A percentile compares a stretch with the other conserved stretches of the same genome.
These are phyloP conservation scores for Albugo candida DNA, from an alignment of 352 stramenopile genomes.

Conservation along the genomic window DNA sequence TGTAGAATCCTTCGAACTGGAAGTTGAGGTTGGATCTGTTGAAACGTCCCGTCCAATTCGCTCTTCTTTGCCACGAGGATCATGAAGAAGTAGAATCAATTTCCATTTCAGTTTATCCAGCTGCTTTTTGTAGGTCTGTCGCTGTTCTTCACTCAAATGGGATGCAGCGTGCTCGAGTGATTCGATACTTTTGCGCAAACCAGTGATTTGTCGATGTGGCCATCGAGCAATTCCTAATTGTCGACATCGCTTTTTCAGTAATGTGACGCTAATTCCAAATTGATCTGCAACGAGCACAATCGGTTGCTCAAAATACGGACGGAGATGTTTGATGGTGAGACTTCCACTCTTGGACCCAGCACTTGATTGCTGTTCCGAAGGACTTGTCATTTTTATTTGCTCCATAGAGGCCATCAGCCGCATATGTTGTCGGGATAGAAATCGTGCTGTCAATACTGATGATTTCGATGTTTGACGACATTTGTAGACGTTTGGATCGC, in stretches of 20 bases:
- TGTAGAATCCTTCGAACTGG: too few relatives aligned
- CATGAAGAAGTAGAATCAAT: neutral
- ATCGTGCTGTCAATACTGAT: too few relatives aligned
- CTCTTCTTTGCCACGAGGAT: neutral
- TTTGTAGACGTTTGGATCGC: too few relatives aligned
- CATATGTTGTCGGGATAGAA: too few relatives aligned
- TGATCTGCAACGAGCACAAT: constrained; percentile 47
- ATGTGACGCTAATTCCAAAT: constrained; percentile 69
- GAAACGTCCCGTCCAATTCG: too few relatives aligned
- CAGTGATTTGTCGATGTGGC: constrained; percentile 73
- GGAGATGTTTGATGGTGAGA: constrained; percentile 67
- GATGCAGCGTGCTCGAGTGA: constrained; percentile 67
- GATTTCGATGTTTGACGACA: too few relatives aligned
- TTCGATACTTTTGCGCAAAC: constrained; percentile 69
- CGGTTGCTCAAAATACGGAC: constrained; percentile 69
- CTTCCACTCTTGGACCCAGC: constrained; percentile 4
- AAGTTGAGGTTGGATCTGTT: too few relatives aligned
- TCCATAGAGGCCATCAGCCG: too few relatives aligned
- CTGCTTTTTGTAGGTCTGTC: neutral
- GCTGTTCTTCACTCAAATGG: neutral
- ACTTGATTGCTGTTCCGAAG: too few relatives aligned
- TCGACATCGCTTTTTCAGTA: constrained; percentile 76
- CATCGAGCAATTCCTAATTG: constrained; percentile 59
- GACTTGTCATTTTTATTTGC: too few relatives aligned
- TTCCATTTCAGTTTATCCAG: neutral